These are phyloP conservation scores for Penicillium sp. DNA, from an alignment of 2,329 filamentous ascomycete genomes.

Conservation along the genomic window DNA sequence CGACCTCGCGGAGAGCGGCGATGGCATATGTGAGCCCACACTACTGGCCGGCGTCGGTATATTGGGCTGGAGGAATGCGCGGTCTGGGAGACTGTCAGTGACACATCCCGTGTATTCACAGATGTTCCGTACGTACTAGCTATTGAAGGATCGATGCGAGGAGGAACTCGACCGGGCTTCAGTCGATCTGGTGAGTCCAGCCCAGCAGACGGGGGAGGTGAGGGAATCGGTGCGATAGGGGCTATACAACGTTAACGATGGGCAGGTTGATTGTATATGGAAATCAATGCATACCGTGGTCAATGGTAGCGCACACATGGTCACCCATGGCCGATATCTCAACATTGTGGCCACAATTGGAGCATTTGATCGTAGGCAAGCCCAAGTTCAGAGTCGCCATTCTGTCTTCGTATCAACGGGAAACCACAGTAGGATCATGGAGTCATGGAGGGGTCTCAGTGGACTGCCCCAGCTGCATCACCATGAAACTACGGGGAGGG, in stretches of 20 bases:
- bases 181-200: constrained; percentile 23
- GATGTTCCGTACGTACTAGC: constrained; percentile 49
- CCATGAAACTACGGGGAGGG: neutral
- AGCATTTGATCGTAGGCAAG: constrained; percentile 83
- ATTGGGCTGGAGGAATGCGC: constrained; percentile 46
- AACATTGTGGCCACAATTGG: constrained; percentile 69
- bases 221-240: constrained; percentile 18
- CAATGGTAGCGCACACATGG: constrained; percentile 60
- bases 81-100: constrained; percentile 29
- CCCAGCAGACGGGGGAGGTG: constrained; percentile 27
- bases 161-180: constrained; percentile 47
- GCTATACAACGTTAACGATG: constrained; percentile 1
- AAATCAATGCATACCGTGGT: constrained; percentile 34
- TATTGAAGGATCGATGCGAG: constrained; percentile 53
- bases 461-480: constrained; percentile 12
- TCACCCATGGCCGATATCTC: constrained; percentile 83
- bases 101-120: neutral
- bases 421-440: constrained; percentile 7
- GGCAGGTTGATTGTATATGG: neutral
- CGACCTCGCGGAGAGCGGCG: constrained; percentile 57
- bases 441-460: constrained; percentile 13
- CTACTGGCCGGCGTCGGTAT: constrained; percentile 62
- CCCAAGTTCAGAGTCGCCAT: constrained; percentile 53
- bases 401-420: constrained; percentile 6
- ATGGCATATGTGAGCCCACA: constrained; percentile 56